Evolutionary conservation across 1,284 basidiomycete genomes (phyloP).

Genomic region (Paramarasmius palmivorus): DNA sequence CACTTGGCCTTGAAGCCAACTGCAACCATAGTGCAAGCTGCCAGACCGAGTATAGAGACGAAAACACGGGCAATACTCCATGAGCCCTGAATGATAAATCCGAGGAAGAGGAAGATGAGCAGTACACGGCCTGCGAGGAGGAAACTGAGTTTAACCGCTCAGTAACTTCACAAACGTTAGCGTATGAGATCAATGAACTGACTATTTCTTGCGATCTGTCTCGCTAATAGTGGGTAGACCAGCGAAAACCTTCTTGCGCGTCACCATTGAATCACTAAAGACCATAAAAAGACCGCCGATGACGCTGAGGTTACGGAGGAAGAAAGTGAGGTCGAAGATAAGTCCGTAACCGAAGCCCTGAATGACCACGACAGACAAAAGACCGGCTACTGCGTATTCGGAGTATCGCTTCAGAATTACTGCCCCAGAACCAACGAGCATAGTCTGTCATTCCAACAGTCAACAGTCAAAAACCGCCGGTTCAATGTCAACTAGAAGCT

Average conservation of each 20-base stretch:
- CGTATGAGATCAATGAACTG: constrained; percentile 29
- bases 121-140: constrained; percentile 96
- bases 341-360: constrained; percentile 96
- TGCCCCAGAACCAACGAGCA: constrained; percentile 86
- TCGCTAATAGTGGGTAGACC: constrained; percentile 91
- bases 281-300: constrained; percentile 97
- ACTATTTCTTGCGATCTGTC: constrained; percentile 99
- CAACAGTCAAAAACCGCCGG: constrained; percentile 8
- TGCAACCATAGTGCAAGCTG: constrained; percentile 96
- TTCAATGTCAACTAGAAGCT: constrained; percentile 34
- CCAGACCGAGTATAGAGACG: constrained; percentile 85
- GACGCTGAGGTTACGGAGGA: constrained; percentile 94
- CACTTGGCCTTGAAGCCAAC: constrained; percentile 99
- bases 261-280: constrained; percentile 92
- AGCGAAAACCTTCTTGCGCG: constrained; percentile 87
- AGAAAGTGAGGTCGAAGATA: constrained; percentile 98
- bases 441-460: constrained; percentile 56
- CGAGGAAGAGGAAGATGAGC: constrained; percentile 98
- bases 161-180: constrained; percentile 1
- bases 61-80: constrained; percentile 88
- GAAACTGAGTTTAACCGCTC: constrained; percentile 51
- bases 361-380: constrained; percentile 89
- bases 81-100: constrained; percentile 92
- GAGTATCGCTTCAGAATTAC: constrained; percentile 89
- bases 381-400: constrained; percentile 87